A percentile compares a stretch with the other conserved stretches of the same genome.
Evolutionary conservation across 2,329 filamentous ascomycete species (phyloP).

Genomic region (Colletotrichum liriopes): DNA sequence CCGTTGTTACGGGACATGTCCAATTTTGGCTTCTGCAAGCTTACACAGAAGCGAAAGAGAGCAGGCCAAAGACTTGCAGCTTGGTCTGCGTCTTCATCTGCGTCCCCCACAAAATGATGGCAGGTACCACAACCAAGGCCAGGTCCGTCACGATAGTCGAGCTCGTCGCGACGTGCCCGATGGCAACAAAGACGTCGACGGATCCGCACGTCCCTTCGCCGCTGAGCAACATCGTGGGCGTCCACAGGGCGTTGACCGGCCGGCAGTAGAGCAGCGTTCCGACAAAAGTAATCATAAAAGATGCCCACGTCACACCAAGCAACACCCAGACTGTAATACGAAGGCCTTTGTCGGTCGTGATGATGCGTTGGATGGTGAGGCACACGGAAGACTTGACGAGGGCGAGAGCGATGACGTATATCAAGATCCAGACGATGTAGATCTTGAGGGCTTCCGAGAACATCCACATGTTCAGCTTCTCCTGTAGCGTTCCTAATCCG

Average conservation of each 20-base stretch:
- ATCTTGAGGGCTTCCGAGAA: conserved; percentile 45
- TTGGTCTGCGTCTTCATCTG: conserved; percentile 50
- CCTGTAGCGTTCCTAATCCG: conserved; percentile 46
- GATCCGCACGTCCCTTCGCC: conserved; percentile 44
- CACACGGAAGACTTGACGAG: conserved; percentile 55
- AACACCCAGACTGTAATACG: conserved; percentile 46
- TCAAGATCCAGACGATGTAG: conserved; percentile 49
- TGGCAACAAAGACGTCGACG: conserved; percentile 46
- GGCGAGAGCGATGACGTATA: conserved; percentile 47
- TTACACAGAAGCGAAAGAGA: conserved; percentile 46
- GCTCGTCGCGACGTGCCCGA: conserved; percentile 50
- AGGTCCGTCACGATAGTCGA: conserved; percentile 53
- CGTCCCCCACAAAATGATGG: conserved; percentile 51
- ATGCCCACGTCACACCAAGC: conserved; percentile 46
- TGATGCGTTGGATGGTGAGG: conserved; percentile 54
- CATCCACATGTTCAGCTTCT: conserved; percentile 46
- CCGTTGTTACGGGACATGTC: neutral
- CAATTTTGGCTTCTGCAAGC: neutral
- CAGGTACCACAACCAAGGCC: conserved; percentile 51
- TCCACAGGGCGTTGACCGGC: conserved; percentile 51
- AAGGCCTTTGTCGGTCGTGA: conserved; percentile 44
- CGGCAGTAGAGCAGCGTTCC: conserved; percentile 51
- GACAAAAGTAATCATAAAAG: conserved; percentile 51
- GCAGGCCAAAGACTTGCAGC: conserved; percentile 44
- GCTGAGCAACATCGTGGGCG: conserved; percentile 49